phyloP scores from a whole-genome alignment of 352 stramenopile species.

The Phytophthora sp. region DNA sequence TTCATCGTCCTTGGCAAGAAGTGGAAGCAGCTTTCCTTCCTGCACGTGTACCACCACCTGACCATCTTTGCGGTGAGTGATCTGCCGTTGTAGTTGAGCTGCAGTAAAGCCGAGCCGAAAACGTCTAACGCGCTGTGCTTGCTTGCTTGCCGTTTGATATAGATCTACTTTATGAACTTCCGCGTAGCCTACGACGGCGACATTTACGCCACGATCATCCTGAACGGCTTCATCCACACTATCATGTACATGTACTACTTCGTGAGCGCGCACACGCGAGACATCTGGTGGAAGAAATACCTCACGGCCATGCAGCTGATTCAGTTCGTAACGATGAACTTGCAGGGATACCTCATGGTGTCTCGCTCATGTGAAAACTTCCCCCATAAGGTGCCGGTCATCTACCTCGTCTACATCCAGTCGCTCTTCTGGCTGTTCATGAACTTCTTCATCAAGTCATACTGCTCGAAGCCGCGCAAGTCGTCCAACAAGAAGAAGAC shows the following conservation, averaged over 20 bases:
- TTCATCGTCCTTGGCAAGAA: slow-evolving; percentile 99
- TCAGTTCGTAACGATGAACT: slow-evolving; percentile 92
- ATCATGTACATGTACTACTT: slow-evolving; percentile 99
- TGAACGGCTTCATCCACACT: slow-evolving; percentile 98
- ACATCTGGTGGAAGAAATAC: slow-evolving; percentile 98
- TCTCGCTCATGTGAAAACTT: slow-evolving; percentile 90
- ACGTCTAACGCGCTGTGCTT: slow-evolving; percentile 11
- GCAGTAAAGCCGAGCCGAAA: not conserved
- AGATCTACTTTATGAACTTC: slow-evolving; percentile 96
- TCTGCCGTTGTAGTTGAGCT: not conserved
- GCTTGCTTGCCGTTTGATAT: slow-evolving; percentile 3
- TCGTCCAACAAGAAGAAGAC: slow-evolving; percentile 55
- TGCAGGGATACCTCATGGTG: slow-evolving; percentile 76
- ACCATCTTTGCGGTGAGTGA: slow-evolving; percentile 92
- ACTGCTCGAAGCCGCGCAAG: slow-evolving; percentile 75
- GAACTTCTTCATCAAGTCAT: slow-evolving; percentile 97
- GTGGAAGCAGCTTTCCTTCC: slow-evolving; percentile 97
- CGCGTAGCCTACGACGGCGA: slow-evolving; percentile 95
- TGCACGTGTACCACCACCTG: slow-evolving; percentile 98
- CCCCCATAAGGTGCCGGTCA: slow-evolving; percentile 74
- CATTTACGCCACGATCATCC: slow-evolving; percentile 96
- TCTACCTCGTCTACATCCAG: slow-evolving; percentile 96
- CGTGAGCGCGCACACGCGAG: slow-evolving; percentile 96
- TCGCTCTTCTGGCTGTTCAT: slow-evolving; percentile 88
- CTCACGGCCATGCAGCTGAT: slow-evolving; percentile 96